Conservation (phyloP, 2,329 filamentous ascomycete genomes). For the Parastagonospora avenae region DNA sequence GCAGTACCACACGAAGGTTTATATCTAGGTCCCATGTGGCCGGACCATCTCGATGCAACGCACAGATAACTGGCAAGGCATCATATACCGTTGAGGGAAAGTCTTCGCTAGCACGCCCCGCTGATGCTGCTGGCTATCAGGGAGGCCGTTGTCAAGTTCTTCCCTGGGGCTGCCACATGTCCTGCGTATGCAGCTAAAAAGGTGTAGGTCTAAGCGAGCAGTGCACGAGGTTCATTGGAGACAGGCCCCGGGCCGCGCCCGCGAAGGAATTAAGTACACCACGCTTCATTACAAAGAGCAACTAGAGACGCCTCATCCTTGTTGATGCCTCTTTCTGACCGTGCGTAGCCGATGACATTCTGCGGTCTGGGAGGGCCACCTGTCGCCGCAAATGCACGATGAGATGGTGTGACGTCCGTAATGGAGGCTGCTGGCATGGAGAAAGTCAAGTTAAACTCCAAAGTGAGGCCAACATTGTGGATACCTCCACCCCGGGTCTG, state of each 20-base stretch:
- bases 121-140: constrained; percentile 41
- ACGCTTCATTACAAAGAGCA: constrained; percentile 34
- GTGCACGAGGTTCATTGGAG: constrained; percentile 36
- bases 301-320: constrained; percentile 18
- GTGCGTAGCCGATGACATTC: constrained; percentile 27
- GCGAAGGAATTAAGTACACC: constrained; percentile 29
- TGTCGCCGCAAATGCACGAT: constrained; percentile 33
- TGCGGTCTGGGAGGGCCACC: constrained; percentile 32
- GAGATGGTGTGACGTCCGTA: constrained; percentile 27
- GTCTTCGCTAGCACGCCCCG: constrained; percentile 39
- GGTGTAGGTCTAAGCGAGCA: constrained; percentile 34
- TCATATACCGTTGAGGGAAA: constrained; percentile 39
- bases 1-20: constrained; percentile 35
- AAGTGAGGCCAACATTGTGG: constrained; percentile 16
- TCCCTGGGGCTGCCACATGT: constrained; percentile 48
- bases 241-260: constrained; percentile 32
- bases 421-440: constrained; percentile 5
- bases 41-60: constrained; percentile 31
- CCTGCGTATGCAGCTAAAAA: constrained; percentile 46
- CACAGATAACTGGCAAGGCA: constrained; percentile 33
- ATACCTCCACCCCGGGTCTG: constrained; percentile 11
- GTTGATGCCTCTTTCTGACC: constrained; percentile 13
- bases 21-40: constrained; percentile 34
- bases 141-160: constrained; percentile 41
- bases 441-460: not conserved